Base-by-base conservation (phyloP, 805 yeast species). In the Saccharomycopsis amapae region DNA sequence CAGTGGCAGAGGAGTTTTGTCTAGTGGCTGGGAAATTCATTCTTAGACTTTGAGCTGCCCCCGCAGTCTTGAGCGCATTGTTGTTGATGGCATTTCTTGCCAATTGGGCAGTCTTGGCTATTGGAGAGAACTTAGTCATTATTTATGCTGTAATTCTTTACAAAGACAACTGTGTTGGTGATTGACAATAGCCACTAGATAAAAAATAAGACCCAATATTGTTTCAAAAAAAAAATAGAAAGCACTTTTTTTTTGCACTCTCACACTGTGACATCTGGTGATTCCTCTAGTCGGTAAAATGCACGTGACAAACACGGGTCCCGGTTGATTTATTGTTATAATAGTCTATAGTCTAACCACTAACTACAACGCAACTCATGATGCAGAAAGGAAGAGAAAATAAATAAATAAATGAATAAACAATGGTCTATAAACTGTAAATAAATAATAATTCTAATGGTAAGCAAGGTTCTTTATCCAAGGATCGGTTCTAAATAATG, bases 1-100 rank as follows among this genome's bases (percentile, higher is more conserved):
- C 61, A 18, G 75, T 57, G 4, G 64, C 61, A 42, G 53, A 54
- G 45, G 55, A 42, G 51, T 42, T 42, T 17, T 33, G 32, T 42
- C 51, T 44, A 6, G 30, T 23, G 15, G 45, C 35, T 20, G 44
- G 48, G 37, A 48, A 51, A 13, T 28, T 34, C 44, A 45, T 44
- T 28, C 47, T 38, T 46, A 48, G 36, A 32, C 30, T 42, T 31
- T 48, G 52, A 15, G 36, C 38, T 23, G 24, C 41, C 17, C 46
- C 36, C 4, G 48, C 46, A 2, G 40, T 25, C 33, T 45, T 45
- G 13, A 43, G 10, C 18, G 31, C 39, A 17, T 32, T 20, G 25
- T 40, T 42, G 40, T 39, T 35, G 18, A 47, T 15, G n/a, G 44
- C 41, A 17, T 28, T 34, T 24, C 35, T 46, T 15, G 53, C 53